Percentiles rank a stretch among this genome's conserved stretches.
phyloP scores from a whole-genome alignment of 129 eudicot genomes.

The Artemisia tridentata region DNA sequence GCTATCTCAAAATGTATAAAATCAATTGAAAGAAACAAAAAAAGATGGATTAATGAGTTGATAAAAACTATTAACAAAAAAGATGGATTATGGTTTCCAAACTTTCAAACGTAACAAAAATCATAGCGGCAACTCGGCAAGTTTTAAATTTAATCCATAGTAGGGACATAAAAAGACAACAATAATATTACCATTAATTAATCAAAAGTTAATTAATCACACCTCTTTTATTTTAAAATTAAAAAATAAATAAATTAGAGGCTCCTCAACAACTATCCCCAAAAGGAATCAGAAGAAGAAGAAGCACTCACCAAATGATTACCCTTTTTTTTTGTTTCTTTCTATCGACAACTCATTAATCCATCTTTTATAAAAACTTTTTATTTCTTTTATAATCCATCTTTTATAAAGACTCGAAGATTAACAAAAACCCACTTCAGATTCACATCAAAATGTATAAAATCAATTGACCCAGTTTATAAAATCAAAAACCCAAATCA shows the following conservation, averaged over 20 bases:
- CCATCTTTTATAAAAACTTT: background rate
- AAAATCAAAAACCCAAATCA: too few relatives aligned
- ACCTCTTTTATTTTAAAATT: background rate
- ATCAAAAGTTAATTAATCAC: background rate
- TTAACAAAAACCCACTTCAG: too few relatives aligned
- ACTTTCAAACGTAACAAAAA: background rate
- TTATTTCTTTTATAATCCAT: too few relatives aligned
- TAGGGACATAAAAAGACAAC: constrained; percentile 1
- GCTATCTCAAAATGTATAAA: too few relatives aligned
- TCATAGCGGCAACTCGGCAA: constrained; percentile 40
- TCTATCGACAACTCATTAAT: constrained; percentile 27
- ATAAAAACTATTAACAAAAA: too few relatives aligned
- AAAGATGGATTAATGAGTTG: too few relatives aligned
- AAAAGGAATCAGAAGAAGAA: constrained; percentile 21
- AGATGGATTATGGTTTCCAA: too few relatives aligned
- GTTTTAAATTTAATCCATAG: constrained; percentile 21
- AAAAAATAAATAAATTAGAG: background rate
- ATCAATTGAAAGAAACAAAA: too few relatives aligned
- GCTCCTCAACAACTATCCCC: constrained; percentile 31
- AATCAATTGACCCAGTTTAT: too few relatives aligned
- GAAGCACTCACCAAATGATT: constrained; percentile 28
- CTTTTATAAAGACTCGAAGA: too few relatives aligned
- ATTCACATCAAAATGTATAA: too few relatives aligned
- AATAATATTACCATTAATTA: too few relatives aligned
- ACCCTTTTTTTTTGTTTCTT: constrained; percentile 31